Conservation (phyloP, 1,284 basidiomycete genomes). For the Hymenochaete sp. region DNA sequence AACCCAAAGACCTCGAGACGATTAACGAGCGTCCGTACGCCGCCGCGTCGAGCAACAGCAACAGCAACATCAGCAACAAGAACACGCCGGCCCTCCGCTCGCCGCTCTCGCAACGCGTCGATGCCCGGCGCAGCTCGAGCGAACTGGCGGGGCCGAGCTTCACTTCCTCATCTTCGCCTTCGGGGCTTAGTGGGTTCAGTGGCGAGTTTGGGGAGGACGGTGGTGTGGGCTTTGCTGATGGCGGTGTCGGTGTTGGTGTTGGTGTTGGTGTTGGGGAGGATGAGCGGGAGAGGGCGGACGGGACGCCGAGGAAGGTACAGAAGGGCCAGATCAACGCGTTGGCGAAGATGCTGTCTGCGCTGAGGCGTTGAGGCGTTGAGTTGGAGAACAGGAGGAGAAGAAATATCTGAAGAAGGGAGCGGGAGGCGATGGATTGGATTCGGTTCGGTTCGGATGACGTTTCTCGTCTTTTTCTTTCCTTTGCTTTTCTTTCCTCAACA, state of each 20-base stretch:
- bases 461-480: not conserved
- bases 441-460: not conserved
- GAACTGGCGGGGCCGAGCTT: constrained; percentile 23
- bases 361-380: constrained; percentile 4
- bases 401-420: not conserved
- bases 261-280: constrained; percentile 55
- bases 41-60: not conserved
- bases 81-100: too few relatives aligned
- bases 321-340: constrained; percentile 76
- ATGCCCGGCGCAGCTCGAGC: constrained; percentile 22
- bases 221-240: constrained; percentile 21
- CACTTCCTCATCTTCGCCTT: too few relatives aligned
- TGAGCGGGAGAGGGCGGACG: constrained; percentile 29
- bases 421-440: not conserved
- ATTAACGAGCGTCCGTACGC: constrained; percentile 55
- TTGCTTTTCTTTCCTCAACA: not conserved
- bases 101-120: constrained; percentile 24
- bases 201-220: constrained; percentile 1
- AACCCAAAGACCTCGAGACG: constrained; percentile 49
- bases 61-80: constrained; percentile 23
- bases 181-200: too few relatives aligned
- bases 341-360: constrained; percentile 74
- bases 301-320: constrained; percentile 64
- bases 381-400: not conserved
- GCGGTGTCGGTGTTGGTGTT: constrained; percentile 60